Base-by-base conservation (phyloP, 768 basidiomycete genomes). In the Collybiopsis confluens region DNA sequence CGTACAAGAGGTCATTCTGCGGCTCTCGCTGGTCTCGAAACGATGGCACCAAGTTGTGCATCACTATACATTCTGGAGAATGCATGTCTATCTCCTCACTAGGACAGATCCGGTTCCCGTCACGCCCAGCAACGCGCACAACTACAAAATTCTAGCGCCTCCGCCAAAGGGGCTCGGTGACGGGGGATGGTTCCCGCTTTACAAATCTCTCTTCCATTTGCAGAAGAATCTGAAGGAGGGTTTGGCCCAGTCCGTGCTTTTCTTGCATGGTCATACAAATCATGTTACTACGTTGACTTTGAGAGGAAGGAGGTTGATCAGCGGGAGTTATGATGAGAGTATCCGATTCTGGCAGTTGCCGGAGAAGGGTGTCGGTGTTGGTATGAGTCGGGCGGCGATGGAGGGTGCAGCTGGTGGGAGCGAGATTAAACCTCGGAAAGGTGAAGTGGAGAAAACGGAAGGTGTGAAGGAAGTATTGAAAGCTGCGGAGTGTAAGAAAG, bases 261-360 rank as follows among this genome's bases (percentile, higher is more conserved):
- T 95, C 76, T 75, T 95, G 56, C 80, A 75, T 40, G 92, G 90
- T 0, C 93, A 96, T 62, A 90, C 87, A 11, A 89, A 86, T 62
- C 94, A 92, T 66, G 91, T 90, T 58, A 95, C 92, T 1, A 90
- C 88, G 0, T 72, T 95, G 8, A 73, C 89, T 8, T 65, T 94
- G 27, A 75, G 85, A 67, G 90, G 88, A 16, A 87, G 92, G 61
- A 75, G 87, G 8, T 73, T 96, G 38, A 91, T 96, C 58, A 92
- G 88, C 58, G 93, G 93, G 15, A 90, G 88, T 24, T 93, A 94
- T 62, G 92, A 95, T 53, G 92, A 93, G 67, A 92, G 89, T 1
- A 94, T 96, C 56, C 78, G 92, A 11, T 90, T 96, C 68, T 96
- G 92, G 93, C 89, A 94, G 64, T 78, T 96, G 33, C 58, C 58